A percentile compares a stretch with the other conserved stretches of the same genome.
These are phyloP conservation scores for Lepraria neglecta DNA, from an alignment of 495 filamentous ascomycete species.

Conservation along the genomic window DNA sequence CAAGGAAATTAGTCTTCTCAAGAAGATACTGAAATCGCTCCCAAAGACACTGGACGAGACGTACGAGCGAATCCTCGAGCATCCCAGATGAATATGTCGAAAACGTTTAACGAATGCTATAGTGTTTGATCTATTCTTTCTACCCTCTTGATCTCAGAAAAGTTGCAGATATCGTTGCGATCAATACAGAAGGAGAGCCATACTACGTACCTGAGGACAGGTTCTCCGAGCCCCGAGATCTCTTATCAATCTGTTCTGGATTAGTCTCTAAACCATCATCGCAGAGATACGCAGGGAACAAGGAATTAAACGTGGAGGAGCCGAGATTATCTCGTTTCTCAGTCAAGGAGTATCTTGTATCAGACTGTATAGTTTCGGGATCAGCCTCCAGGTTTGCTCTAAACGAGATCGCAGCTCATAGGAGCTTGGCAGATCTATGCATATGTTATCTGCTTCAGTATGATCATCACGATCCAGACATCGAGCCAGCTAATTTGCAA, in stretches of 20 bases:
- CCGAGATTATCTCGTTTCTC: conserved; percentile 3
- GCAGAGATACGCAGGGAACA: accelerated
- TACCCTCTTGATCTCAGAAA: not conserved
- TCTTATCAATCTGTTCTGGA: not conserved
- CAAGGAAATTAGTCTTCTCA: not conserved
- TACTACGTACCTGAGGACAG: not conserved
- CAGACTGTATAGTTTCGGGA: not conserved
- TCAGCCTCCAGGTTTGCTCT: not conserved
- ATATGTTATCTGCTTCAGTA: not conserved
- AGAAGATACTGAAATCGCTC: not conserved
- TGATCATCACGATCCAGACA: not conserved
- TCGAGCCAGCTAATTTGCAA: not conserved
- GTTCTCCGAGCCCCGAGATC: not conserved
- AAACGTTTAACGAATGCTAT: not conserved
- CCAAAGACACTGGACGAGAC: not conserved
- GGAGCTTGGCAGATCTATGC: not conserved
- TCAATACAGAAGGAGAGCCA: not conserved
- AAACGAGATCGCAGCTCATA: not conserved
- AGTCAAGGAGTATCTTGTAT: conserved; percentile 16
- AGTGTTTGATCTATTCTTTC: not conserved
- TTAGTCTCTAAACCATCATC: not conserved
- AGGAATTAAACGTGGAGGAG: not conserved
- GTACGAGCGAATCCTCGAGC: not conserved
- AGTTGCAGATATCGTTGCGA: not conserved
- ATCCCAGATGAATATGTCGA: conserved; percentile 4